Evolutionary conservation across 257 asterid genomes (phyloP).

Genomic region (Lantana camara): DNA sequence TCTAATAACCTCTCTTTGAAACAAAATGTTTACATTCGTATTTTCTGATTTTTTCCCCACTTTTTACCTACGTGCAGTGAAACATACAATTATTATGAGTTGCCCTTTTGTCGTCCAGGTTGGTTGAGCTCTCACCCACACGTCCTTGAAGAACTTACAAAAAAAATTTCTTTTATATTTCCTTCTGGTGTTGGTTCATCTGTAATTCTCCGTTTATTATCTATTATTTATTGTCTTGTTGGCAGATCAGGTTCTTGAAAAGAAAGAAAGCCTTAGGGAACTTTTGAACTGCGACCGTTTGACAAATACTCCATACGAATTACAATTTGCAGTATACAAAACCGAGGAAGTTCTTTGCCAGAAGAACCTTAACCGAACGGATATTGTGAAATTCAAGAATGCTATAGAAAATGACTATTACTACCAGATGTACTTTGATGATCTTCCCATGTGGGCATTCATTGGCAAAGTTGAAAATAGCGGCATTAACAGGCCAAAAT

Average conservation of each 20-base stretch:
- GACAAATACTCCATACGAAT: slow-evolving; percentile 56
- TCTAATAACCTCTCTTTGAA: slow-evolving; percentile 1
- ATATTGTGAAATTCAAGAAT: slow-evolving; percentile 60
- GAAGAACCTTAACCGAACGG: slow-evolving; percentile 46
- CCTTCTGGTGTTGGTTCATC: background rate
- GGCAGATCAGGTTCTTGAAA: slow-evolving; percentile 57
- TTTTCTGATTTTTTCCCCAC: slow-evolving; percentile 34
- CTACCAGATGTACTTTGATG: slow-evolving; percentile 85
- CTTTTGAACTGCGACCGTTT: slow-evolving; percentile 73
- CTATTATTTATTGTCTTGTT: slow-evolving; percentile 19
- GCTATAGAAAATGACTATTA: slow-evolving; percentile 67
- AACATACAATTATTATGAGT: slow-evolving; percentile 78
- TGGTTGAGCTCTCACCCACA: slow-evolving; percentile 32
- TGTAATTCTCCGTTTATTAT: slow-evolving; percentile 4
- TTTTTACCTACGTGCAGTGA: slow-evolving; percentile 74
- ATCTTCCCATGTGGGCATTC: slow-evolving; percentile 95
- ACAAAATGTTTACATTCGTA: slow-evolving; percentile 18
- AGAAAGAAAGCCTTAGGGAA: slow-evolving; percentile 79
- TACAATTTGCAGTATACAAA: slow-evolving; percentile 61
- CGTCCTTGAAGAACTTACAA: too few species aligned
- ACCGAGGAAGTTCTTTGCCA: slow-evolving; percentile 61
- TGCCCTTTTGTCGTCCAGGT: slow-evolving; percentile 97
- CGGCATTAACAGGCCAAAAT: slow-evolving; percentile 49
- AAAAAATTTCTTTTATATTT: background rate
- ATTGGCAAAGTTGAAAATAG: slow-evolving; percentile 78